phyloP scores from a whole-genome alignment of 305 asterid species.

The Andrographis paniculata region DNA sequence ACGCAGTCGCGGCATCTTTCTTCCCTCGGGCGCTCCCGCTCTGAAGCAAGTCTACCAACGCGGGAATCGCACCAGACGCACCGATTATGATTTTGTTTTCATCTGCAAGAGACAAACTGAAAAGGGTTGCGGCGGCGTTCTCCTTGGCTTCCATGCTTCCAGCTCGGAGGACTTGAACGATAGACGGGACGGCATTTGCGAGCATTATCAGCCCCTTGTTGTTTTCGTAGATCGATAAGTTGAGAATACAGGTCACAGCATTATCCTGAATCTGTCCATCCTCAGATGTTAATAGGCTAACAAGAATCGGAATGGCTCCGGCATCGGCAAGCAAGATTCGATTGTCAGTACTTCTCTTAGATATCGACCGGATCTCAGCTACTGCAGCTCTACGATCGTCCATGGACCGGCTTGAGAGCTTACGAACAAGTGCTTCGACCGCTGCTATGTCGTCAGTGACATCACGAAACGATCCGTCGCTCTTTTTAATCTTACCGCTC shows the following conservation, averaged over 20 bases:
- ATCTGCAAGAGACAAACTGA: conserved; percentile 72
- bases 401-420: conserved; percentile 48
- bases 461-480: conserved; percentile 77
- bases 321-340: conserved; percentile 82
- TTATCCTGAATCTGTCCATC: conserved; percentile 68
- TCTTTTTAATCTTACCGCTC: conserved; percentile 59
- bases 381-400: conserved; percentile 68
- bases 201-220: conserved; percentile 88
- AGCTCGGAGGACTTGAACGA: conserved; percentile 77
- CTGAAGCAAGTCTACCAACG: conserved; percentile 66
- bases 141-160: conserved; percentile 89
- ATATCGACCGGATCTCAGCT: conserved; percentile 61
- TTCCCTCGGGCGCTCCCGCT: conserved; percentile 74
- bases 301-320: conserved; percentile 78
- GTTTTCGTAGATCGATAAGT: conserved; percentile 71
- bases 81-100: conserved; percentile 80
- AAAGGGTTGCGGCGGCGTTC: conserved; percentile 89
- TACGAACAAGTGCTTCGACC: conserved; percentile 55
- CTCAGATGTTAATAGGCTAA: conserved; percentile 55
- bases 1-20: conserved; percentile 91
- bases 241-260: conserved; percentile 75
- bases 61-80: conserved; percentile 88
- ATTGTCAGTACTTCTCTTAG: conserved; percentile 87
- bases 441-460: conserved; percentile 61
- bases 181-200: conserved; percentile 77